Percentiles rank a stretch among this genome's conserved stretches.
Evolutionary conservation across 495 filamentous ascomycete species (phyloP).

Genomic region (Penicillium soppii): DNA sequence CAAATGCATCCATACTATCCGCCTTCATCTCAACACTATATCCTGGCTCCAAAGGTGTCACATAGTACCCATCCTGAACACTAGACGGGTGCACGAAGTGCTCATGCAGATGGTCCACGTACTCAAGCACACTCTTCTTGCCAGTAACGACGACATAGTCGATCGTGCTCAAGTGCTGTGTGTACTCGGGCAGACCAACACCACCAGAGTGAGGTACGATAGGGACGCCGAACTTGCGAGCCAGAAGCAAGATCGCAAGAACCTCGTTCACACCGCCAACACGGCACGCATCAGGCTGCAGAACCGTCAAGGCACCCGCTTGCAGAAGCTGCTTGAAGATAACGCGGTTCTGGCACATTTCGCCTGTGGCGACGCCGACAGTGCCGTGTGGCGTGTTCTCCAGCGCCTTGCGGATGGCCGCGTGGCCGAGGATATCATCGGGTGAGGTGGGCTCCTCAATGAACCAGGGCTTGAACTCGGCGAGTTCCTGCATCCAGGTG

Average conservation of each 20-base stretch:
- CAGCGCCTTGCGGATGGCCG: conserved; percentile 77
- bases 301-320: conserved; percentile 77
- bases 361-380: conserved; percentile 87
- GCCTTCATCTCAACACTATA: conserved; percentile 93
- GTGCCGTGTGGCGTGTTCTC: conserved; percentile 56
- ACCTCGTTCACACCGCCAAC: conserved; percentile 93
- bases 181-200: conserved; percentile 91
- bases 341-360: conserved; percentile 96
- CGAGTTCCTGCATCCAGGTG: conserved; percentile 78
- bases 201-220: conserved; percentile 89
- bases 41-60: conserved; percentile 76
- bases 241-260: conserved; percentile 85
- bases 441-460: conserved; percentile 96
- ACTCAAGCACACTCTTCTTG: conserved; percentile 80
- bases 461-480: conserved; percentile 90
- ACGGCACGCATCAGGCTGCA: conserved; percentile 89
- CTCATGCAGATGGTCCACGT: conserved; percentile 91
- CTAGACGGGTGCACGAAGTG: conserved; percentile 82
- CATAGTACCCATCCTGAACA: conserved; percentile 84
- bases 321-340: conserved; percentile 91
- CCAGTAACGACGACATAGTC: conserved; percentile 89
- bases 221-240: conserved; percentile 78
- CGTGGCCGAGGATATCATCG: conserved; percentile 89
- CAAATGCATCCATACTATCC: conserved; percentile 77
- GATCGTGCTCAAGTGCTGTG: conserved; percentile 89